phyloP scores from a whole-genome alignment of 148 eudicot genomes.

The Rhododendron griersonianum region DNA sequence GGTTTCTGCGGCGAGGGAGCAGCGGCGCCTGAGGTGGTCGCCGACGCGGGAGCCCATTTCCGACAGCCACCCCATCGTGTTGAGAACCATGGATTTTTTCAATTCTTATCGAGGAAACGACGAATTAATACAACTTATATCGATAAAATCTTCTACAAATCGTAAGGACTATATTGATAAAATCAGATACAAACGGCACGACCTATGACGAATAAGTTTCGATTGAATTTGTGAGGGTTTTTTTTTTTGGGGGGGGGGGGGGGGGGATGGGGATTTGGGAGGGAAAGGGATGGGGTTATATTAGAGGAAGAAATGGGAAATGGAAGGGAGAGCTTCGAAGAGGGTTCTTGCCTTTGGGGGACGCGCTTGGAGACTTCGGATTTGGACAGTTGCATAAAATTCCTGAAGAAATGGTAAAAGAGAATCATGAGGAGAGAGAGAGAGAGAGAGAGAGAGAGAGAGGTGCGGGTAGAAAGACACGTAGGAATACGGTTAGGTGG shows the following conservation, averaged over 20 bases:
- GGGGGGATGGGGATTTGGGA: background rate
- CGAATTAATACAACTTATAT: too few species aligned
- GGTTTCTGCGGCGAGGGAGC: background rate
- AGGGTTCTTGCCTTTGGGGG: background rate
- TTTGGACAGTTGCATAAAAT: background rate
- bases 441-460: background rate
- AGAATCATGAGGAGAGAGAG: background rate
- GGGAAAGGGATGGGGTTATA: background rate
- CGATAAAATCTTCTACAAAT: too few species aligned
- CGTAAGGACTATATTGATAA: too few species aligned
- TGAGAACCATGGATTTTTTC: background rate
- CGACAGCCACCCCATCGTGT: slow-evolving; percentile 29
- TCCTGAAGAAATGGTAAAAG: background rate
- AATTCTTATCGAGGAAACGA: background rate
- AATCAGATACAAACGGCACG: background rate
- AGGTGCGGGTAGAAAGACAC: background rate
- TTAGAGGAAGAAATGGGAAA: background rate
- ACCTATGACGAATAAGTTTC: too few species aligned
- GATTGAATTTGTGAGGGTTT: background rate
- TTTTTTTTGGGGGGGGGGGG: too few species aligned
- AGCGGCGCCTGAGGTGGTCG: slow-evolving; percentile 17
- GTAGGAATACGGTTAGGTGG: background rate
- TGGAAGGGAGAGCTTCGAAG: background rate
- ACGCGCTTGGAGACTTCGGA: slow-evolving; percentile 8
- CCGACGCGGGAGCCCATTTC: slow-evolving; percentile 8